phyloP scores from a whole-genome alignment of 208 protist genomes.

The Balamuthia mandrillaris region DNA sequence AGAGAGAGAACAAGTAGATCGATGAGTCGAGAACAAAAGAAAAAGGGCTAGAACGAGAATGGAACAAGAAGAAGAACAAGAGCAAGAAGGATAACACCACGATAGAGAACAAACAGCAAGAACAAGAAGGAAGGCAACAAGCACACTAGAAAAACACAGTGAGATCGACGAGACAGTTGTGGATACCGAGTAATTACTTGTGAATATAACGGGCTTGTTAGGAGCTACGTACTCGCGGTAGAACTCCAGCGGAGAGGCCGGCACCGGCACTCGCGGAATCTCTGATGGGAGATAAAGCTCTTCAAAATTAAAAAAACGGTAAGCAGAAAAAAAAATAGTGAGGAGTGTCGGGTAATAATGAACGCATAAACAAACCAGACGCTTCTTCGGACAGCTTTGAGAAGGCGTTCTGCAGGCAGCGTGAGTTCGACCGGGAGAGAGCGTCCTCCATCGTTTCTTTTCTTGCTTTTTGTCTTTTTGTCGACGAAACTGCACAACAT shows the following conservation, averaged over 20 bases:
- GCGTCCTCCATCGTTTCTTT: too few species aligned
- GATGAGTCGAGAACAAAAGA: background rate
- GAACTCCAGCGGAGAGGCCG: constrained; percentile 50
- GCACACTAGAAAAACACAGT: too few species aligned
- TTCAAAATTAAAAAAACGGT: background rate
- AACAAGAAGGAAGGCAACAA: too few species aligned
- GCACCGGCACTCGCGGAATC: background rate
- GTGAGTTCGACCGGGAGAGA: too few species aligned
- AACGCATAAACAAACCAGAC: background rate
- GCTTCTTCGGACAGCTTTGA: background rate
- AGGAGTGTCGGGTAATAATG: background rate
- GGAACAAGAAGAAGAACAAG: too few species aligned
- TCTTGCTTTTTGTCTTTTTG: too few species aligned
- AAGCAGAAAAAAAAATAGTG: background rate
- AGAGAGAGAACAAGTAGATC: background rate
- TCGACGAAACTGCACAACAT: too few species aligned
- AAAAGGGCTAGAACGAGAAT: background rate
- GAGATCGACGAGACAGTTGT: too few species aligned
- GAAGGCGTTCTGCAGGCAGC: background rate
- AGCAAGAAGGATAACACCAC: too few species aligned
- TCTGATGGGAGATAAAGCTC: constrained; percentile 21
- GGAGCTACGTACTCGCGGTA: constrained; percentile 52
- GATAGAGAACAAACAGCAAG: too few species aligned
- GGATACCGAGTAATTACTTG: too few species aligned
- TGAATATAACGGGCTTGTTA: constrained; percentile 56